phyloP scores from a whole-genome alignment of 306 rosid genomes.

The Pachyrhizus erosus region DNA sequence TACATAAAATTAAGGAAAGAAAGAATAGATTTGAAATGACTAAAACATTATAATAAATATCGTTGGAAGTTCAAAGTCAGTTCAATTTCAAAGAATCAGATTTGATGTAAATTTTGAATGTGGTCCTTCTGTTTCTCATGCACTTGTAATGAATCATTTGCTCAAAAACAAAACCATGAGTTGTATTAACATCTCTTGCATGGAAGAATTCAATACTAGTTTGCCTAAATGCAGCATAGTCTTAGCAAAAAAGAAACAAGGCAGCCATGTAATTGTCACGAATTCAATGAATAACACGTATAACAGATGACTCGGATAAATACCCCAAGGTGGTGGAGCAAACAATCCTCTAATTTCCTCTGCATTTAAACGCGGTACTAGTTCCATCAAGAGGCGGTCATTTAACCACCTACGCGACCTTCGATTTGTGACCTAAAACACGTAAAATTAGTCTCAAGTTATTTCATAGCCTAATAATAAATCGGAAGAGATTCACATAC shows the following conservation, averaged over 20 bases:
- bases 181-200: conserved; percentile 12
- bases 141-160: conserved; percentile 1
- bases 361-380: conserved; percentile 84
- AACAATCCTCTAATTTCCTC: conserved; percentile 93
- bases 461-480: conserved; percentile 12
- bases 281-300: conserved; percentile 6
- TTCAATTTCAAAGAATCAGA: conserved; percentile 26
- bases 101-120: conserved; percentile 24
- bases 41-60: not conserved
- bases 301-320: conserved; percentile 34
- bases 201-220: conserved; percentile 15
- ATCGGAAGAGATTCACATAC: not conserved
- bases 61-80: conserved; percentile 28
- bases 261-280: conserved; percentile 4
- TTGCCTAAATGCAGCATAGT: conserved; percentile 22
- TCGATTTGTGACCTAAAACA: conserved; percentile 78
- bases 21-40: conserved; percentile 4
- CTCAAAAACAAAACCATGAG: conserved; percentile 16
- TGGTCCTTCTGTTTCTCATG: not conserved
- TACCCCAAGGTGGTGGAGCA: conserved; percentile 98
- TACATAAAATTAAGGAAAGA: not conserved
- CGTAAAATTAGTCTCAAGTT: not conserved
- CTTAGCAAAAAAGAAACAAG: not conserved
- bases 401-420: conserved; percentile 90
- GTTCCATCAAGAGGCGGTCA: conserved; percentile 89